Base-by-base conservation (phyloP, 2,329 filamentous ascomycete species). In the Aspergillus fumigatiaffinis region DNA sequence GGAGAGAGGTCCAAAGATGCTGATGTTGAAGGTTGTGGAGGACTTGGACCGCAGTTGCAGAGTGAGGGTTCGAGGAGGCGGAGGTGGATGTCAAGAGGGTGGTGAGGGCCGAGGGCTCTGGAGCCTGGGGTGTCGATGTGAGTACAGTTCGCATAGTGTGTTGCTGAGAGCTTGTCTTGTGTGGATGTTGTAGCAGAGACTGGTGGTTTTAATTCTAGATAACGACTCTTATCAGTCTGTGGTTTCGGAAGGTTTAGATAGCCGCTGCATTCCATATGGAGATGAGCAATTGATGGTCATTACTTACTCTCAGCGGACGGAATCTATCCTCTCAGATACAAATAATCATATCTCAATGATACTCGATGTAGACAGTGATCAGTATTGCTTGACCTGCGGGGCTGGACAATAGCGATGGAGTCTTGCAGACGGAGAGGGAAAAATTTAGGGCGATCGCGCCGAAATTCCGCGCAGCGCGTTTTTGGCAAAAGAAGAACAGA, bases 1-100 rank as follows among this genome's bases (percentile, higher is more conserved):
- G 74, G n/a, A 87, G 73, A 32, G 77, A 75, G 38, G 81, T 80
- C 85, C 85, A 88, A 41, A 79, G 72, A 69, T 88, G 85, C 68
- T 87, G 84, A 71, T 85, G 77, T 68, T 82, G 79, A 63, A 88
- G 82, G 71, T 87, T 87, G 73, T 88, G 84, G 51, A 82, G 77
- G 64, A 86, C 78, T 70, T 87, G 83, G 50, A 82, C 71, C 8
- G 84, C 80, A 57, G 85, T 80, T 58, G 81, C 74, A 64, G 71
- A 65, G 56, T 67, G 59, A 4, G 74, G 68, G 44, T 64, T 59
- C 6, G 57, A 51, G 4, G 67, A 59, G 42, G 65, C 59, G 38
- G 63, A 60, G 42, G 69, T 63, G 29, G 68, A 59, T n/a, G 70
- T 58, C 54, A 79, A 74, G 53, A 78, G 72, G 17, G 68, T 66